Evolutionary conservation across 257 asterid genomes (phyloP).

Genomic region (Oldenlandia corymbosa): DNA sequence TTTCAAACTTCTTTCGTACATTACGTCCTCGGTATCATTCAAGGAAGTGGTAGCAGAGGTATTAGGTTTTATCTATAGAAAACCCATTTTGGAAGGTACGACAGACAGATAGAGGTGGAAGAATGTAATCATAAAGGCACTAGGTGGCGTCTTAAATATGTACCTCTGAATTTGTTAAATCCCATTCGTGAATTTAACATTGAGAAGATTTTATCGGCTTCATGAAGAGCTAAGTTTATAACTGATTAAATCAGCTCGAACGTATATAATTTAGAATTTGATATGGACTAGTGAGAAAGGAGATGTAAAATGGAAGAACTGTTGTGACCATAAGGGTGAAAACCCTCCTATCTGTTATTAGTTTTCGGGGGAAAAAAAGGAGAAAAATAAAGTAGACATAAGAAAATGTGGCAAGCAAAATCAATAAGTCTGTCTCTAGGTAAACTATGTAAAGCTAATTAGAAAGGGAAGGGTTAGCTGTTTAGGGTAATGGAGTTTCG

Average conservation of each 20-base stretch:
- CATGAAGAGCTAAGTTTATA: background rate
- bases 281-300: background rate
- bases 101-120: too few species aligned
- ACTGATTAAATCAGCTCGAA: too few species aligned
- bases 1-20: background rate
- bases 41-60: background rate
- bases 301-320: background rate
- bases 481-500: background rate
- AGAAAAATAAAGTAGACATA: background rate
- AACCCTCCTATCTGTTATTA: background rate
- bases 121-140: too few species aligned
- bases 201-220: background rate
- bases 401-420: background rate
- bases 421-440: background rate
- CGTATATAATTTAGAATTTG: too few species aligned
- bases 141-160: background rate
- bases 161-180: background rate
- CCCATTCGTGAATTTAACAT: background rate
- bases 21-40: background rate
- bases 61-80: background rate
- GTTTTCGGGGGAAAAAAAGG: too few species aligned
- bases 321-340: background rate
- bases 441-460: background rate
- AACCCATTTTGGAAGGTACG: background rate
- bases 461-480: background rate